These are phyloP conservation scores for Ceratocystis eucalypticola DNA, from an alignment of 2,329 filamentous ascomycete species.

Conservation along the genomic window DNA sequence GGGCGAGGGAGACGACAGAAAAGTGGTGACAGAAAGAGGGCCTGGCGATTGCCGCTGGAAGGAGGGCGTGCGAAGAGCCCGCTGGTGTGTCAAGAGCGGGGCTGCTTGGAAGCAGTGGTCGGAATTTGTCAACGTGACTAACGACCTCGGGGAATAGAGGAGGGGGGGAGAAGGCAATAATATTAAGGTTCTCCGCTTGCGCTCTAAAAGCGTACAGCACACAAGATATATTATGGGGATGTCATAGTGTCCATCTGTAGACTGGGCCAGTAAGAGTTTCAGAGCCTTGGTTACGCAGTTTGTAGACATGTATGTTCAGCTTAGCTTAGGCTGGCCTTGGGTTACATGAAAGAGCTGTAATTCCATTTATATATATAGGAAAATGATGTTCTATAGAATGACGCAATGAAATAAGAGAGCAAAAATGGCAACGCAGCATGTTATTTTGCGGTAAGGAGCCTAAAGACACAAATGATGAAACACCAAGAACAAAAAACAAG, in stretches of 20 bases:
- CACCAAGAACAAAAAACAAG: neutral
- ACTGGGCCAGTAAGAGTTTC: neutral
- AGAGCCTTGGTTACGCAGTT: neutral
- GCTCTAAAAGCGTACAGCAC: too few species aligned
- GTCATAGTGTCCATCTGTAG: neutral
- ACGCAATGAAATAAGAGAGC: neutral
- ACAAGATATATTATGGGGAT: neutral
- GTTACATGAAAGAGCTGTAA: neutral
- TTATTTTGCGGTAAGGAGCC: neutral
- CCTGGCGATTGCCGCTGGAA: slow-evolving; percentile 87
- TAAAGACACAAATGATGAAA: neutral
- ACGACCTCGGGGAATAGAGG: slow-evolving; percentile 30
- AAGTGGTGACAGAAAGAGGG: slow-evolving; percentile 67
- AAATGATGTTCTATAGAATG: neutral
- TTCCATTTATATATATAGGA: neutral
- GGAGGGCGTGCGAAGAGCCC: slow-evolving; percentile 75
- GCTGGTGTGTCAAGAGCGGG: slow-evolving; percentile 78
- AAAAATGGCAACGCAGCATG: neutral
- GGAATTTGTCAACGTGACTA: slow-evolving; percentile 71
- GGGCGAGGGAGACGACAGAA: slow-evolving; percentile 66
- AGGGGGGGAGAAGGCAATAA: too few species aligned
- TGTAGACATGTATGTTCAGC: neutral
- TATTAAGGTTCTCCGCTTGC: too few species aligned
- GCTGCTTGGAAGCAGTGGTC: slow-evolving; percentile 74
- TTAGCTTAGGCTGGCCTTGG: neutral